A percentile compares a stretch with the other conserved stretches of the same genome.
These are phyloP conservation scores for Coemansia asiatica DNA, from an alignment of 192 early-diverging fungal species.

Conservation along the genomic window DNA sequence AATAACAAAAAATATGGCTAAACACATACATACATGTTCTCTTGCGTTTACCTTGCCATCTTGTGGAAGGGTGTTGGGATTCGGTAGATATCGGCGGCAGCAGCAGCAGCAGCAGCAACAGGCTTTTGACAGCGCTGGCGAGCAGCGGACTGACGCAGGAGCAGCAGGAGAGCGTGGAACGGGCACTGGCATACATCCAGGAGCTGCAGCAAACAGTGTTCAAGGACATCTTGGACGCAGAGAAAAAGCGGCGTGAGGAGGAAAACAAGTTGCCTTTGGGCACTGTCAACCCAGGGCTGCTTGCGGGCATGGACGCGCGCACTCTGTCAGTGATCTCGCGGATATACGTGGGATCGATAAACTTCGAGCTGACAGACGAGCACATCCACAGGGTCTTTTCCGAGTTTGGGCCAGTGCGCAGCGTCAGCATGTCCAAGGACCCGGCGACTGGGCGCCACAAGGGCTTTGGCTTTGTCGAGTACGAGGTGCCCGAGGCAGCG, in stretches of 20 bases:
- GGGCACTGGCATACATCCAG: slow-evolving; percentile 43
- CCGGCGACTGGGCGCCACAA: slow-evolving; percentile 75
- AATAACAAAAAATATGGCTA: background rate
- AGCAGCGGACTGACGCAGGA: slow-evolving; percentile 31
- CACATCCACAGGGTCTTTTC: slow-evolving; percentile 76
- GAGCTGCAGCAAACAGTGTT: slow-evolving; percentile 55
- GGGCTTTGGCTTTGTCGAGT: slow-evolving; percentile 88
- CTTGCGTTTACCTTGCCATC: background rate
- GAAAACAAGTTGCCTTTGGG: slow-evolving; percentile 15
- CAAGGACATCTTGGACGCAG: slow-evolving; percentile 32
- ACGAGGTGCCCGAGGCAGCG: slow-evolving; percentile 82
- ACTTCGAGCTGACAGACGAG: slow-evolving; percentile 79
- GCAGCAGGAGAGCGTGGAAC: slow-evolving; percentile 36
- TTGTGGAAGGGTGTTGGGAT: background rate
- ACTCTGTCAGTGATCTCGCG: slow-evolving; percentile 55
- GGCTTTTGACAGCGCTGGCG: slow-evolving; percentile 1
- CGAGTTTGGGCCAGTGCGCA: slow-evolving; percentile 76
- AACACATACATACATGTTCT: background rate
- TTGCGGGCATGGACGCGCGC: slow-evolving; percentile 42
- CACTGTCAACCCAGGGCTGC: slow-evolving; percentile 43
- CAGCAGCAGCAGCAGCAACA: background rate
- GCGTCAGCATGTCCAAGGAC: slow-evolving; percentile 80
- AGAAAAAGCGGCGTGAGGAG: slow-evolving; percentile 27
- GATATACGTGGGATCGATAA: slow-evolving; percentile 84
- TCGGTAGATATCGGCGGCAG: background rate